A percentile compares a stretch with the other conserved stretches of the same genome.
Evolutionary conservation across 2,329 filamentous ascomycete genomes (phyloP).

Genomic region (Penicillium sp.): DNA sequence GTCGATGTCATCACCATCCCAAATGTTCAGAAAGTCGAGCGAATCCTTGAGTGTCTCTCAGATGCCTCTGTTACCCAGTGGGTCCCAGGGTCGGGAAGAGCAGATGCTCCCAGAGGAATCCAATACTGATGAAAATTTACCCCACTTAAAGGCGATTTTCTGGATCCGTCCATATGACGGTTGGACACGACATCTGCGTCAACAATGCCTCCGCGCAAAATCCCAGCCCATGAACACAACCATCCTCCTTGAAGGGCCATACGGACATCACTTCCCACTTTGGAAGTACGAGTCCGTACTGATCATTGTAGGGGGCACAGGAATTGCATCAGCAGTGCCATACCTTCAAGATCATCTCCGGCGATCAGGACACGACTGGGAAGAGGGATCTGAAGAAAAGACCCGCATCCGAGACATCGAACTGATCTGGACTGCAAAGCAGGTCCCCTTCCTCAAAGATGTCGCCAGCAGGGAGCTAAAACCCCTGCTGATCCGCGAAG

Average conservation of each 20-base stretch:
- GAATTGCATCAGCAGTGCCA: constrained; percentile 48
- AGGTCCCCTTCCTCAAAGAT: constrained; percentile 31
- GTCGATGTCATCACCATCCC: neutral
- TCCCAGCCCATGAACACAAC: constrained; percentile 27
- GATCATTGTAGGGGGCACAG: constrained; percentile 45
- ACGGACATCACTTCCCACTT: constrained; percentile 46
- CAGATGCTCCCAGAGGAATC: neutral
- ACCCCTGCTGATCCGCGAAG: constrained; percentile 25
- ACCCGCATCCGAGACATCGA: constrained; percentile 31
- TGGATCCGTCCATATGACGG: constrained; percentile 53
- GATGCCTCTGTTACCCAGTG: constrained; percentile 28
- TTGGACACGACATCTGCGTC: constrained; percentile 50
- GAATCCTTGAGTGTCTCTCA: constrained; percentile 18
- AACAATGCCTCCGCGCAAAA: constrained; percentile 33
- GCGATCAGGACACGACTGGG: constrained; percentile 10
- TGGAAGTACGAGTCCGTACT: constrained; percentile 52
- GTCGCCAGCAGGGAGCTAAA: constrained; percentile 29
- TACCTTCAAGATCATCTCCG: constrained; percentile 37
- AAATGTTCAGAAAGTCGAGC: constrained; percentile 3
- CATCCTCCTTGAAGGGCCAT: constrained; percentile 53
- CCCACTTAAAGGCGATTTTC: constrained; percentile 43
- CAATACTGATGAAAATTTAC: neutral
- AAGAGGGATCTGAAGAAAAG: constrained; percentile 7
- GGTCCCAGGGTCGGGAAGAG: neutral
- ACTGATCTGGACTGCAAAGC: constrained; percentile 36